Evolutionary conservation across 257 asterid species (phyloP).

Genomic region (Solanum paucissectum): DNA sequence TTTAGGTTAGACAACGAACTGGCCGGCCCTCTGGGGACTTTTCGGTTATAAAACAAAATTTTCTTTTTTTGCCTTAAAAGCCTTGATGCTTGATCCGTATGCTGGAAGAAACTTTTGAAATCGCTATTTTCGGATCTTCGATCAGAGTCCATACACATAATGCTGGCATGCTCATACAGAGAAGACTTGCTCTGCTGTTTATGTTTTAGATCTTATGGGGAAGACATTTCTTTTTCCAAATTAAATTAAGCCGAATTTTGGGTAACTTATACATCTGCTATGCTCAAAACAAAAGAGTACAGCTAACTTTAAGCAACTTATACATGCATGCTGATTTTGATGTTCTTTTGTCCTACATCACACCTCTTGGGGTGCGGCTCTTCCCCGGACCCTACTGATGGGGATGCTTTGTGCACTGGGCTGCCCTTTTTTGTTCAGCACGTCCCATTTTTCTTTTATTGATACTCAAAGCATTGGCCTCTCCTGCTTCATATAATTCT

Average conservation of each 20-base stretch:
- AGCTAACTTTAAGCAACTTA: neutral
- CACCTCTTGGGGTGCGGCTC: neutral
- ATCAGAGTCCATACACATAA: neutral
- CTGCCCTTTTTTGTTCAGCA: neutral
- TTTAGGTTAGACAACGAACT: neutral
- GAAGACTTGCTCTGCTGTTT: neutral
- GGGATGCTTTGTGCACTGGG: neutral
- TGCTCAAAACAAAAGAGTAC: neutral
- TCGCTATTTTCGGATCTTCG: neutral
- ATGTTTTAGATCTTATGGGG: neutral
- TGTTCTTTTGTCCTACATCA: neutral
- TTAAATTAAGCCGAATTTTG: neutral
- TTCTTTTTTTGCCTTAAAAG: neutral
- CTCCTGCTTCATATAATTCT: conserved; percentile 2
- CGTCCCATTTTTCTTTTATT: neutral
- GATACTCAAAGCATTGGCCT: neutral
- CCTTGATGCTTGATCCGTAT: neutral
- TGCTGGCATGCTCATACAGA: neutral
- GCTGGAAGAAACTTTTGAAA: neutral
- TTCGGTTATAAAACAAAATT: neutral
- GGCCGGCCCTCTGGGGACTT: neutral
- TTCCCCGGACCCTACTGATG: neutral
- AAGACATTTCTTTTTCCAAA: neutral
- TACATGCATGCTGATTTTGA: neutral
- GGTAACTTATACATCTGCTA: neutral